A percentile compares a stretch with the other conserved stretches of the same genome.
phyloP scores from a whole-genome alignment of 345 rosid species.

The Arabidopsis thaliana region TAIR10.1 NC_003071.7:15740501-15741000 shows the following conservation, averaged over 20 bases:
- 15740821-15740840: constrained; percentile 89
- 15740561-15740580: background rate
- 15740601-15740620: constrained; percentile 96
- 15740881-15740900: background rate
- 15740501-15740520: constrained; percentile 69
- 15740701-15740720: constrained; percentile 5
- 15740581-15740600: background rate
- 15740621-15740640: constrained; percentile 99
- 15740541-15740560: background rate
- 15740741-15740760: constrained; percentile 92
- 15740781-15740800: constrained; percentile 64
- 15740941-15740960: constrained; percentile 83
- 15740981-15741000: constrained; percentile 88
- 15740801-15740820: constrained; percentile 88
- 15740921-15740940: background rate
- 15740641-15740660: constrained; percentile 98
- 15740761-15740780: constrained; percentile 68
- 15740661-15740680: constrained; percentile 66
- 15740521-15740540: constrained; percentile 61
- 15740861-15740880: constrained; percentile 57
- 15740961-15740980: constrained; percentile 94
- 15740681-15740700: constrained; percentile 18
- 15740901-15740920: background rate
- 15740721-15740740: constrained; percentile 48
- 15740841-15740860: constrained; percentile 98